A percentile compares a stretch with the other conserved stretches of the same genome.
phyloP scores from a whole-genome alignment of 345 rosid genomes.

The Lepidium africanum region DNA sequence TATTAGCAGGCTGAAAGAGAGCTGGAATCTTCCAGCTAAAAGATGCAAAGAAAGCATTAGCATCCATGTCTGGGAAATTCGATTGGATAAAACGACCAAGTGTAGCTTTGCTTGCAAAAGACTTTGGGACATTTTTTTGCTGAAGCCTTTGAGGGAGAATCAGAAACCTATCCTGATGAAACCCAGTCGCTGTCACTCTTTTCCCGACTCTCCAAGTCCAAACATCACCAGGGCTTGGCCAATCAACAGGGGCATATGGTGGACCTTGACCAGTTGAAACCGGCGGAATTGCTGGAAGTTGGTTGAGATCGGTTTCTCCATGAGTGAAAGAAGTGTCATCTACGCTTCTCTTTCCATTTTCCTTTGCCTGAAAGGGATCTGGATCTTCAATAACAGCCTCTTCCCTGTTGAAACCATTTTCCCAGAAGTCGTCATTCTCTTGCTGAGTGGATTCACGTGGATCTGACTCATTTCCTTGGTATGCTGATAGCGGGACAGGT shows the following conservation, averaged over 20 bases:
- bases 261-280: constrained; percentile 25
- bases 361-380: constrained; percentile 2
- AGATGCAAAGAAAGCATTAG: constrained; percentile 56
- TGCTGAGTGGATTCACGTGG: constrained; percentile 16
- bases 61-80: constrained; percentile 47
- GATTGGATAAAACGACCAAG: constrained; percentile 43
- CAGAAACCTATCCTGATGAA: constrained; percentile 55
- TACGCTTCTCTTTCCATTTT: constrained; percentile 25
- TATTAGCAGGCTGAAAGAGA: constrained; percentile 22
- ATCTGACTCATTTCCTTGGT: constrained; percentile 9
- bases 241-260: constrained; percentile 29
- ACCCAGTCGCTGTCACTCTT: constrained; percentile 47
- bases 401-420: constrained; percentile 23
- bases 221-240: constrained; percentile 30
- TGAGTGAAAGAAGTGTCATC: constrained; percentile 22
- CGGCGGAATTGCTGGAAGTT: constrained; percentile 22
- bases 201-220: constrained; percentile 74
- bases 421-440: constrained; percentile 29
- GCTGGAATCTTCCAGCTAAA: constrained; percentile 86
- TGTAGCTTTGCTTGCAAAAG: constrained; percentile 58
- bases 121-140: constrained; percentile 5
- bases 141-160: constrained; percentile 50
- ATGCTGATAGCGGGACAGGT: constrained; percentile 22
- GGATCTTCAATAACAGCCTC: not conserved
- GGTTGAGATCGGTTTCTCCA: constrained; percentile 23